phyloP scores from a whole-genome alignment of 1,284 basidiomycete species.

The Cutaneotrichosporon cavernicola region DNA sequence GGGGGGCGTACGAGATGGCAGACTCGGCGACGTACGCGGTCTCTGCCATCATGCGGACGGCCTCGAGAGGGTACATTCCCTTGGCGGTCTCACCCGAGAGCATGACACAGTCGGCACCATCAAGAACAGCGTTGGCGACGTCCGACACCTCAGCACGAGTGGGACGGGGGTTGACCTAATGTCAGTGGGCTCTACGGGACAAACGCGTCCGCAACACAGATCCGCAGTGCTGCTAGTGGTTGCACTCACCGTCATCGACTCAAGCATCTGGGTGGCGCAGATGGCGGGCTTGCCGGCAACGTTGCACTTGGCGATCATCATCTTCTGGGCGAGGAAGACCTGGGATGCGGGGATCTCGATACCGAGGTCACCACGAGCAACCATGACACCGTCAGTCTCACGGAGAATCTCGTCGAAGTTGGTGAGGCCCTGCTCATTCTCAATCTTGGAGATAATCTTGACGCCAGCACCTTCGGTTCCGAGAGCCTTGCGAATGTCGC shows the following conservation, averaged over 20 bases:
- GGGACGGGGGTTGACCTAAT: conserved; percentile 87
- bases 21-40: conserved; percentile 91
- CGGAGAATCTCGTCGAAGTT: conserved; percentile 97
- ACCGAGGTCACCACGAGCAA: conserved; percentile 95
- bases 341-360: conserved; percentile 98
- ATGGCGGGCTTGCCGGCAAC: conserved; percentile 95
- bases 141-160: conserved; percentile 97
- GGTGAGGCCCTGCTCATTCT: conserved; percentile 94
- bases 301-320: conserved; percentile 99
- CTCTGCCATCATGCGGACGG: conserved; percentile 98
- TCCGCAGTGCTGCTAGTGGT: conserved; percentile 8
- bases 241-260: conserved; percentile 86
- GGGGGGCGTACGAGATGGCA: conserved; percentile 86
- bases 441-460: conserved; percentile 98
- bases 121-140: conserved; percentile 94
- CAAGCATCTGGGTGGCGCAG: conserved; percentile 99
- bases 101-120: conserved; percentile 98
- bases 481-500: conserved; percentile 83
- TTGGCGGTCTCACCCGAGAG: conserved; percentile 97
- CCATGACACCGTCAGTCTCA: conserved; percentile 96
- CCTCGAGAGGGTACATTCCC: conserved; percentile 88
- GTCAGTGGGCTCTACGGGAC: neutral
- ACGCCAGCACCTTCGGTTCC: conserved; percentile 88
- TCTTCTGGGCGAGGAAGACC: conserved; percentile 97
- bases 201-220: neutral